These are phyloP conservation scores for Lojkania enalia DNA, from an alignment of 2,329 filamentous ascomycete genomes.

Conservation along the genomic window DNA sequence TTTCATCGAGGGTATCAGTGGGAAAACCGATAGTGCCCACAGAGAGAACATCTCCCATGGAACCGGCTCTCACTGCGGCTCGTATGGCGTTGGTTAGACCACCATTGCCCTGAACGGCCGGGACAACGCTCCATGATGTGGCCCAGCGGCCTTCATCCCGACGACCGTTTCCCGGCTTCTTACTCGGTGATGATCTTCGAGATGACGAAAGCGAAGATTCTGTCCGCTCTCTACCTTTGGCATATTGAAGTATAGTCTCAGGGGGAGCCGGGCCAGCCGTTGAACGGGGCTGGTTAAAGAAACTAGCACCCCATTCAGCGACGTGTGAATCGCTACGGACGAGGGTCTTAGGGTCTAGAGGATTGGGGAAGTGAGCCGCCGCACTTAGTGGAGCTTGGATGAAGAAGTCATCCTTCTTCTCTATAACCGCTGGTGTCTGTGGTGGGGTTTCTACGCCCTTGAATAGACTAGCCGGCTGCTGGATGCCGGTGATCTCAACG, in stretches of 20 bases:
- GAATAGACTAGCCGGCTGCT: slow-evolving; percentile 45
- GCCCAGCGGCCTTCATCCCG: slow-evolving; percentile 55
- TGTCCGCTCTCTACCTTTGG: slow-evolving; percentile 48
- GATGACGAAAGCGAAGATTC: slow-evolving; percentile 11
- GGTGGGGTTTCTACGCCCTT: slow-evolving; percentile 40
- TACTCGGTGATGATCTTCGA: slow-evolving; percentile 20
- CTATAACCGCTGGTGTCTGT: slow-evolving; percentile 46
- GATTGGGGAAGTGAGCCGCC: slow-evolving; percentile 59
- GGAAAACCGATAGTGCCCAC: slow-evolving; percentile 94
- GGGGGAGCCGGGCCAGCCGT: slow-evolving; percentile 74
- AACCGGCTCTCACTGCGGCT: slow-evolving; percentile 71
- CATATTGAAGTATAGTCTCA: slow-evolving; percentile 72
- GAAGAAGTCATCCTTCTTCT: slow-evolving; percentile 51
- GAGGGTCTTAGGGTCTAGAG: slow-evolving; percentile 55
- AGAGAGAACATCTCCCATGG: slow-evolving; percentile 78
- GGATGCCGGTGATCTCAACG: slow-evolving; percentile 11
- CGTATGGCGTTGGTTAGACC: slow-evolving; percentile 87
- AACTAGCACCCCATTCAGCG: slow-evolving; percentile 71
- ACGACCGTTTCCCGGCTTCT: slow-evolving; percentile 18
- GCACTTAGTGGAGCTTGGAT: slow-evolving; percentile 45
- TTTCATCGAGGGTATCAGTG: slow-evolving; percentile 77
- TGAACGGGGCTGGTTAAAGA: slow-evolving; percentile 76
- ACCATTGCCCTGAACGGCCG: slow-evolving; percentile 88
- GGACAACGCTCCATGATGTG: slow-evolving; percentile 81
- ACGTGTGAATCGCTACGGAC: slow-evolving; percentile 75